Percentiles rank a stretch among this genome's conserved stretches.
Conservation (phyloP, 495 filamentous ascomycete species). For the Friedmanniomyces simplex region DNA sequence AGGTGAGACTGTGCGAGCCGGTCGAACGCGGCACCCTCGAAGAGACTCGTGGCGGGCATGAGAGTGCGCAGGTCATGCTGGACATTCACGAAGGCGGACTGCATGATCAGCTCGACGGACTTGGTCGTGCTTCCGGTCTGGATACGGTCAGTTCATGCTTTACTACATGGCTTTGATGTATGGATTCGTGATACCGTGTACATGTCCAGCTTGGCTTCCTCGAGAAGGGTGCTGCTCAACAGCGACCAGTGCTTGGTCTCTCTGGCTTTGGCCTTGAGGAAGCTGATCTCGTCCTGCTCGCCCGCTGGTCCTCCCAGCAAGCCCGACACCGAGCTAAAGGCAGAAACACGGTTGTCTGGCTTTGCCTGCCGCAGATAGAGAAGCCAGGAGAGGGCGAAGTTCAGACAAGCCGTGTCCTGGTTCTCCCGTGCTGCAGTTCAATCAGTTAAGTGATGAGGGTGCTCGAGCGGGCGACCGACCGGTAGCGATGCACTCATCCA, state of each 20-base stretch:
- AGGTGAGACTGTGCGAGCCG: conserved; percentile 51
- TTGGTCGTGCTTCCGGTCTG: conserved; percentile 70
- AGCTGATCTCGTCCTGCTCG: conserved; percentile 71
- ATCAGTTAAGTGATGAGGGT: not conserved
- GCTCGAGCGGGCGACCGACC: conserved; percentile 2
- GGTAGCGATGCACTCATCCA: conserved; percentile 84
- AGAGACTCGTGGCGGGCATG: conserved; percentile 60
- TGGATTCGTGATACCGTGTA: conserved; percentile 39
- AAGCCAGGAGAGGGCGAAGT: conserved; percentile 95
- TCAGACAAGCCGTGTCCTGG: conserved; percentile 81
- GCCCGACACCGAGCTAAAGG: conserved; percentile 38
- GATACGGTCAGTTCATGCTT: not conserved
- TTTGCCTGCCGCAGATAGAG: conserved; percentile 86
- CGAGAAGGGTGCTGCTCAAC: conserved; percentile 72
- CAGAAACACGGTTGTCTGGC: conserved; percentile 42
- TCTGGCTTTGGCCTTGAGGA: conserved; percentile 78
- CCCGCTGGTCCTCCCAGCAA: conserved; percentile 59
- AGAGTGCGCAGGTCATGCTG: conserved; percentile 62
- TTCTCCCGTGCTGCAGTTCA: conserved; percentile 60
- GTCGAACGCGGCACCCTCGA: conserved; percentile 63
- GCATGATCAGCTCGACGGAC: conserved; percentile 66
- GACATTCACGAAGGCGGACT: conserved; percentile 72
- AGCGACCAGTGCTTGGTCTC: conserved; percentile 83
- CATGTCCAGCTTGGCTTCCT: conserved; percentile 73
- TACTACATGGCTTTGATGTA: not conserved